These are phyloP conservation scores for Sphaerostilbella broomeana DNA, from an alignment of 2,329 filamentous ascomycete species.

Conservation along the genomic window DNA sequence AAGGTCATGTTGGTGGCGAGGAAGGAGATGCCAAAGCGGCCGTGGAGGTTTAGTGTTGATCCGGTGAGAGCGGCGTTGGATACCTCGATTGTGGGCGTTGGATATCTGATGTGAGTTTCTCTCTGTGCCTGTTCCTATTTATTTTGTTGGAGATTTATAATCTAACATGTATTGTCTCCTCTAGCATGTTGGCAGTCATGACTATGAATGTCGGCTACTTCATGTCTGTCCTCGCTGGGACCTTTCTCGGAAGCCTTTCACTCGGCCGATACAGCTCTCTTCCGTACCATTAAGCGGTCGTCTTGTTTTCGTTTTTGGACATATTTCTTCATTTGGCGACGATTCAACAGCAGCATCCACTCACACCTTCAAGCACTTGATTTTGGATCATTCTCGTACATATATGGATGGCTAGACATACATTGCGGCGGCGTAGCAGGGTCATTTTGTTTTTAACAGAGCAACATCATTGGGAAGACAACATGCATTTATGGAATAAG, in stretches of 20 bases:
- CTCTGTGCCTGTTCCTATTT: background rate
- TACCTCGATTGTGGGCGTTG: conserved; percentile 66
- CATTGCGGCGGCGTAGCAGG: too few relatives aligned
- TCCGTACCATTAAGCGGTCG: conserved; percentile 39
- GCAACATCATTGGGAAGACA: too few relatives aligned
- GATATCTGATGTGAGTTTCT: conserved; percentile 73
- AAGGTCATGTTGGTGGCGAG: conserved; percentile 66
- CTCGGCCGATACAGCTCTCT: conserved; percentile 61
- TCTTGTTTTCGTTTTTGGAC: conserved; percentile 9
- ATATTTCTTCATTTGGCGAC: background rate
- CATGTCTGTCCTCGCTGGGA: conserved; percentile 67
- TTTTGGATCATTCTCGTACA: too few relatives aligned
- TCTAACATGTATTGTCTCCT: background rate
- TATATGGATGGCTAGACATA: too few relatives aligned
- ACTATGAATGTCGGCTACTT: conserved; percentile 84
- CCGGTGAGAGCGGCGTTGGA: conserved; percentile 65
- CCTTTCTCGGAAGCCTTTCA: conserved; percentile 79
- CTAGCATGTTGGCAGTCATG: conserved; percentile 88
- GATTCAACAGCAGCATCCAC: background rate
- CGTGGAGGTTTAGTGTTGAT: conserved; percentile 79
- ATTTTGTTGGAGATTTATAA: background rate
- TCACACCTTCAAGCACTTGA: too few relatives aligned
- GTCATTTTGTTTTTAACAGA: too few relatives aligned
- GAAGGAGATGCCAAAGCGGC: conserved; percentile 46
- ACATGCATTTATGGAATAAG: too few relatives aligned